Evolutionary conservation across 2,329 filamentous ascomycete genomes (phyloP), one percentile per base, ranked within the genome.

Genomic region (Neofusicoccum umdonicola): DNA sequence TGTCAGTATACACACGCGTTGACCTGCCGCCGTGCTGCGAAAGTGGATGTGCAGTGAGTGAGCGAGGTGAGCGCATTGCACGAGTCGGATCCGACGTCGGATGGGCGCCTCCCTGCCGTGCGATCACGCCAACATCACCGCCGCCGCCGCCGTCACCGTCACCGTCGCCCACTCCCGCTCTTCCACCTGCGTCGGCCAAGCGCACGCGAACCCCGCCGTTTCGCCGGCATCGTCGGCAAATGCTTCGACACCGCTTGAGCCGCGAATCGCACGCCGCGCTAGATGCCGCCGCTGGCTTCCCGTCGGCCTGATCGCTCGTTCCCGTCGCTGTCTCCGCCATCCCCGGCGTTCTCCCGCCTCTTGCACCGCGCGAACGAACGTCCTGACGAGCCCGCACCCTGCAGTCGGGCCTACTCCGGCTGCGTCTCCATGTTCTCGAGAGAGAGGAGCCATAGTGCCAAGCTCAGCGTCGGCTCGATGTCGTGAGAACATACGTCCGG

Each of bases 71-170:
- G 9, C 35, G 52, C 15, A 22, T 45, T 39, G 54, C 41, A 19
- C 27, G 22, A 13, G 54, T 31, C 54, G 54, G 27, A 34, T n/a
- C 17, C 31, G 22, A 11, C 50, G 19, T n/a, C 50, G 27, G 27
- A 31, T 31, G 31, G 3, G 35, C 42, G 17, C 27, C 22, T n/a
- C 42, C n/a, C 7, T n/a, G 12, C 31, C 13, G 6, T n/a, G 54
- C 41, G 27, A 60, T 60, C 56, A 60, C 56, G 56, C 41, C 56
- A 60, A 60, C 34, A 45, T 37, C 56, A 58, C 54, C 54, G 27
- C 54, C 27, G 22, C 54, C 27, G 22, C 22, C 22, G 22, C 22
- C 22, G 22, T 3, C 22, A 3, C 22, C 22, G 19, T 5, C 50
- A 31, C 31, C 12, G 19, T 5, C 50, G n/a, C 31, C 12, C 35